Conservation (phyloP, 768 basidiomycete species). For the Coprinopsis cinerea region DNA sequence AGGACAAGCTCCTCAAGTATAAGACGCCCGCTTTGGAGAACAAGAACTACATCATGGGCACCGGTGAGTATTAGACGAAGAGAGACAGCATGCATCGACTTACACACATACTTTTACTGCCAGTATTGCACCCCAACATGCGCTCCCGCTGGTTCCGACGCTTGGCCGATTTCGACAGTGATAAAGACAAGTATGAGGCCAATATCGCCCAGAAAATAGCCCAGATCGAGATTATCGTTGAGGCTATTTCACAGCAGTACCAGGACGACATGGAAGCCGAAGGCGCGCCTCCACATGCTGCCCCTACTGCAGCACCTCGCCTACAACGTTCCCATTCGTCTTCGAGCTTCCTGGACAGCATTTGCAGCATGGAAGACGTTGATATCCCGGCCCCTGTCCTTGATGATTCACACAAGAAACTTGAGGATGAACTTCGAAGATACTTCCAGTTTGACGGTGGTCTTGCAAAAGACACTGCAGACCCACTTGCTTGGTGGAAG, state of each 20-base stretch:
- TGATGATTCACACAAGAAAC: conserved; percentile 6
- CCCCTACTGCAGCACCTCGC: neutral
- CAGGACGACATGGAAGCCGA: neutral
- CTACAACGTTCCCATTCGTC: neutral
- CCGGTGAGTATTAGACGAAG: conserved; percentile 17
- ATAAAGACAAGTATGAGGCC: neutral
- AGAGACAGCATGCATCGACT: neutral
- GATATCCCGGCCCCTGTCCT: neutral
- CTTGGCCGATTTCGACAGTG: too few species aligned
- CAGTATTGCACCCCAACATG: conserved; percentile 24
- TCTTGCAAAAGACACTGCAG: conserved; percentile 10
- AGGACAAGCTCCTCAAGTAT: conserved; percentile 23
- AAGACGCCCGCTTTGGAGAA: conserved; percentile 15
- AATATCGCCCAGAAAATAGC: neutral
- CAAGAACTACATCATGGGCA: conserved; percentile 24
- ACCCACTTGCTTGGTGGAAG: conserved; percentile 27
- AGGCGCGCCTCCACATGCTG: neutral
- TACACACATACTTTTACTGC: neutral
- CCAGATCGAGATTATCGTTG: neutral
- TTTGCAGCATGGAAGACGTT: conserved; percentile 13
- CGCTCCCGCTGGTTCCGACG: conserved; percentile 18
- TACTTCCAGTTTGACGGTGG: conserved; percentile 16
- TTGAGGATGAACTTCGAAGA: conserved; percentile 15
- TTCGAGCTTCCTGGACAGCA: conserved; percentile 8
- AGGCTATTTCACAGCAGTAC: neutral